A percentile compares a stretch with the other conserved stretches of the same genome.
Conservation (phyloP, 495 filamentous ascomycete genomes). For the Podospora anserina region DNA sequence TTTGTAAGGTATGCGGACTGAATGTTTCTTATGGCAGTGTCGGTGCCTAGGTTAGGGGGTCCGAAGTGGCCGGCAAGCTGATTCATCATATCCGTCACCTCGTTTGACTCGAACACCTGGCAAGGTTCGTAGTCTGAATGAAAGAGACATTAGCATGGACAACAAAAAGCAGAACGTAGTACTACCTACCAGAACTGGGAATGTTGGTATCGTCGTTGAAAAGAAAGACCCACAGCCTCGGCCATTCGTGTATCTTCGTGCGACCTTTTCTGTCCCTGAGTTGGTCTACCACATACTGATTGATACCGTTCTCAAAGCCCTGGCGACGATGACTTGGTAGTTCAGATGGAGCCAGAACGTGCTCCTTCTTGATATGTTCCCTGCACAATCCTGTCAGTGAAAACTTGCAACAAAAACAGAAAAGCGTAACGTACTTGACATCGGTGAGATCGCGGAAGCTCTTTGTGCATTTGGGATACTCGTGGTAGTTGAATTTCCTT, state of each 20-base stretch:
- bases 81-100: not conserved
- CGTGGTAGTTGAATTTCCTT: not conserved
- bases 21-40: not conserved
- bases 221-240: not conserved
- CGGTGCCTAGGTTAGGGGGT: not conserved
- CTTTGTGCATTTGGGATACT: not conserved
- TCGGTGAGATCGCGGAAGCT: not conserved
- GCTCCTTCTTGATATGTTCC: not conserved
- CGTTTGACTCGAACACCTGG: not conserved
- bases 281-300: not conserved
- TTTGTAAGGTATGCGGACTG: not conserved
- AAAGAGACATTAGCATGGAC: not conserved
- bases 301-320: not conserved
- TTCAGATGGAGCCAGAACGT: not conserved
- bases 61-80: not conserved
- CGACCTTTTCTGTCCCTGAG: not conserved
- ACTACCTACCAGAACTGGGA: not conserved
- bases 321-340: not conserved
- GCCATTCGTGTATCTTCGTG: not conserved
- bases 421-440: not conserved
- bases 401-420: not conserved
- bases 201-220: not conserved
- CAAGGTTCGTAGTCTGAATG: not conserved
- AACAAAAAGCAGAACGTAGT: not conserved
- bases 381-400: not conserved